Evolutionary conservation across 75 land plant genomes (phyloP).

Genomic region (Pinus taeda): DNA sequence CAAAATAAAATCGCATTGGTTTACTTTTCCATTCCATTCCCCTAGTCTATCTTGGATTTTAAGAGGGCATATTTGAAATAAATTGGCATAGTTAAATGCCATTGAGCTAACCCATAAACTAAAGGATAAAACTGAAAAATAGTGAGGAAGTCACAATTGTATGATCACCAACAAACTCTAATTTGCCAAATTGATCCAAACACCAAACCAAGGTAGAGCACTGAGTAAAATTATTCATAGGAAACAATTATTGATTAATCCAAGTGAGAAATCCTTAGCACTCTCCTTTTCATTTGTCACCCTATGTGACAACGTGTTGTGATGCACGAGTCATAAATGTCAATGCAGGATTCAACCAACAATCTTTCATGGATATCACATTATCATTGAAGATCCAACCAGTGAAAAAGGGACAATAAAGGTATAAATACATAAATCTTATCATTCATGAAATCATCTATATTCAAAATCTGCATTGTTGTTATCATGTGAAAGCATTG

Average conservation of each 20-base stretch:
- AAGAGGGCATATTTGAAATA: neutral
- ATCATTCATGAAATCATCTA: no score
- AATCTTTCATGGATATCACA: no score
- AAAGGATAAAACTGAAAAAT: neutral
- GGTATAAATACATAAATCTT: no score
- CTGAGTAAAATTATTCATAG: neutral
- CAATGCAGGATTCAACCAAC: no score
- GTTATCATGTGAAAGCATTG: no score
- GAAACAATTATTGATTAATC: neutral
- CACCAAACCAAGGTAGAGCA: neutral
- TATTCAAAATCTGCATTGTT: no score
- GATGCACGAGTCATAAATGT: no score
- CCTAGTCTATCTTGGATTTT: neutral
- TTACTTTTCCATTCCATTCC: neutral
- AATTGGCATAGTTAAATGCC: neutral
- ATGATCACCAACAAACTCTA: neutral
- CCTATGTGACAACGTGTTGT: neutral
- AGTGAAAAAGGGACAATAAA: no score
- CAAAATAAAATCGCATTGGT: neutral
- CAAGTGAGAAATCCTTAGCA: neutral
- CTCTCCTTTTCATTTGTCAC: neutral
- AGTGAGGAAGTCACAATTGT: neutral
- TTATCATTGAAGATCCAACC: no score
- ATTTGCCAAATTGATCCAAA: neutral
- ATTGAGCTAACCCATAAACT: neutral